phyloP scores from a whole-genome alignment of 2,329 filamentous ascomycete species.

The Colletotrichum brevisporum region DNA sequence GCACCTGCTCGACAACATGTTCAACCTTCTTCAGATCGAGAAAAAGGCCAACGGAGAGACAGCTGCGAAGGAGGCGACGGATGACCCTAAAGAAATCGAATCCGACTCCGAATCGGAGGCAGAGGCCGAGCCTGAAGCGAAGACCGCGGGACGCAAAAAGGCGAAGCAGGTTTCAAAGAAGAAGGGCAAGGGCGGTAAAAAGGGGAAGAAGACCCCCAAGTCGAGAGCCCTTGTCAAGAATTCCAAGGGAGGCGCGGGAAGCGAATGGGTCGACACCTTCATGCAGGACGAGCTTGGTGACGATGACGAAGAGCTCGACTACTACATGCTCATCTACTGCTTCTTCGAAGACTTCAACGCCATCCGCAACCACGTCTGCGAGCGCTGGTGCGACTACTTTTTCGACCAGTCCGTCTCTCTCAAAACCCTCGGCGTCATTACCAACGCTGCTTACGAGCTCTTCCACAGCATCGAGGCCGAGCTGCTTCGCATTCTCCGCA shows the following conservation, averaged over 20 bases:
- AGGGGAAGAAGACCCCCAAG: slow-evolving; percentile 4
- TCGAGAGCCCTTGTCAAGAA: background rate
- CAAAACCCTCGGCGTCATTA: slow-evolving; percentile 8
- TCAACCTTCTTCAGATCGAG: background rate
- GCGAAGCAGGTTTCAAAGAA: background rate
- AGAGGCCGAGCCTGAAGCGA: background rate
- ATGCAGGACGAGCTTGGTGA: background rate
- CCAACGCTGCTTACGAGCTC: slow-evolving; percentile 9
- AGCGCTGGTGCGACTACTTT: slow-evolving; percentile 22
- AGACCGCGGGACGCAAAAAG: background rate
- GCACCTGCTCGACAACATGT: background rate
- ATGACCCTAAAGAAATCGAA: background rate
- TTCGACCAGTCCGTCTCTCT: slow-evolving; percentile 23
- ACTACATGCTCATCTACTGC: slow-evolving; percentile 7
- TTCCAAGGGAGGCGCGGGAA: background rate
- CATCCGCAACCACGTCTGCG: slow-evolving; percentile 5
- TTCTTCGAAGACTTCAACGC: slow-evolving; percentile 14
- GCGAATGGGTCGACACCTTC: slow-evolving; percentile 2
- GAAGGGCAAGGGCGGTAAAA: slow-evolving; percentile 1
- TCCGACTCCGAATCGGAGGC: background rate
- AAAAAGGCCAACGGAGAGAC: background rate
- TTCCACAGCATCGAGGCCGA: slow-evolving; percentile 13
- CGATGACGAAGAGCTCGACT: background rate
- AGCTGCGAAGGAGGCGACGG: background rate
- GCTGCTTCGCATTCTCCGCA: background rate